A percentile compares a stretch with the other conserved stretches of the same genome.
These are phyloP conservation scores for Talaromyces sp. DNA, from an alignment of 2,329 filamentous ascomycete genomes.

Conservation along the genomic window DNA sequence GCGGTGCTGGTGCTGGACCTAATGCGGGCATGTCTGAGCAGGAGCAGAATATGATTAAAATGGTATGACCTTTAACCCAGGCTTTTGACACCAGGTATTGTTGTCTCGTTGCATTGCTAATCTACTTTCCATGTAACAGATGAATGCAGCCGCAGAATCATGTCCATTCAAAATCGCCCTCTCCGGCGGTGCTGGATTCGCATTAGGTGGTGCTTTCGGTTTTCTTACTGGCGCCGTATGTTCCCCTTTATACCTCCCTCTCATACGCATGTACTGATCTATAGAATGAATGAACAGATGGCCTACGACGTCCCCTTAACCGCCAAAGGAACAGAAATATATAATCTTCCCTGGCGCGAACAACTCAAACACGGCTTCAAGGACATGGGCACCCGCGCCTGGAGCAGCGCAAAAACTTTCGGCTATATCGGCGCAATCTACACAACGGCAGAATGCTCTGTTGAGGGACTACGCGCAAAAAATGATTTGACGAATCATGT, in stretches of 20 bases:
- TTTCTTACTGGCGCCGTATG: constrained; percentile 96
- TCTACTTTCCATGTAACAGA: constrained; percentile 47
- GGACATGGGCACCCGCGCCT: constrained; percentile 87
- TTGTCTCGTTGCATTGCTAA: constrained; percentile 1
- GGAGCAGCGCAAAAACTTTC: constrained; percentile 87
- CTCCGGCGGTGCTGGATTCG: constrained; percentile 90
- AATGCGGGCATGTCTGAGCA: constrained; percentile 40
- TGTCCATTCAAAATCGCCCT: constrained; percentile 85
- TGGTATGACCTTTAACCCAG: constrained; percentile 28
- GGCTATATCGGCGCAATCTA: constrained; percentile 89
- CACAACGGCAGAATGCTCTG: constrained; percentile 88
- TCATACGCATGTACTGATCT: neutral
- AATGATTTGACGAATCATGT: constrained; percentile 90
- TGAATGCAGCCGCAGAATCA: constrained; percentile 84
- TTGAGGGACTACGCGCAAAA: constrained; percentile 85
- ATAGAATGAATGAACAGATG: constrained; percentile 60
- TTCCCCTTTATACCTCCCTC: constrained; percentile 20
- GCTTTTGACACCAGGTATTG: too few relatives aligned
- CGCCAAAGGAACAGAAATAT: constrained; percentile 51
- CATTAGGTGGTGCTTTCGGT: constrained; percentile 87
- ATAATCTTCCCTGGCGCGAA: constrained; percentile 71
- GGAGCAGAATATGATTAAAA: constrained; percentile 48
- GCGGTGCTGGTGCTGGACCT: constrained; percentile 27
- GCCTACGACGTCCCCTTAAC: constrained; percentile 91
- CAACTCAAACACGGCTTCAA: constrained; percentile 84